Evolutionary conservation across 768 basidiomycete species (phyloP), one percentile per base, ranked within the genome.

Genomic region (Tremella mesenterica): DNA sequence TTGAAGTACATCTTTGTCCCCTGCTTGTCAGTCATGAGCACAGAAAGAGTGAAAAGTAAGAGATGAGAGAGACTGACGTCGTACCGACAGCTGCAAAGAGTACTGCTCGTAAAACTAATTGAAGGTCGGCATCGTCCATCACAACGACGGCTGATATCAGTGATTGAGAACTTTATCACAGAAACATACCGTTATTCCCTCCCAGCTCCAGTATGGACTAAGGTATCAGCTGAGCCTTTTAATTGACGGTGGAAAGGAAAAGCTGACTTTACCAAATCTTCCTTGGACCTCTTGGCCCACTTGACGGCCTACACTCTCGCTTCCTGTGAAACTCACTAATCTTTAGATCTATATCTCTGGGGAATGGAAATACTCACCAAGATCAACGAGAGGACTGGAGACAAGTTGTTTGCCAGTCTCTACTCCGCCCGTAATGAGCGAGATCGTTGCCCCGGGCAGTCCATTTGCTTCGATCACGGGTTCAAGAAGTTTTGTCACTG

Each of bases 1-100:
- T 96, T 29, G 90, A 85, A 1, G 93, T 97, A 76, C 93, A 96
- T 41, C 77, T 58, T 48, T 77, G 77, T 5, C 75, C 74, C 13
- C 67, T 69, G 53, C 1, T 9, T 10, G 18, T 60, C 47, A 52
- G 60, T 30, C 31, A 38, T 47, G 3, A 10, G 7, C 18, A 21
- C 16, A 6, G 26, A 10, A 10, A 21, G 85, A 81, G 61, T 79
- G 79, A 4, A 34, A 41, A 18, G 51, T 14, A 50, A 28, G 23
- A 9, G 2, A 28, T 20, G 36, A 1, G 14, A 60, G n/a, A n/a
- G n/a, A n/a, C 67, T 48, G 30, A 69, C 67, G 82, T 79, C 29
- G 84, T 85, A 28, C 93, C 93, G 41, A 95, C 83, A 26, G 93
- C 88, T 31, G 92, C 88, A 75, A 96, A 96, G 72, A 90, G 88